A percentile compares a stretch with the other conserved stretches of the same genome.
These are phyloP conservation scores for Sporisorium graminicola DNA, from an alignment of 1,284 basidiomycete species.

Conservation along the genomic window DNA sequence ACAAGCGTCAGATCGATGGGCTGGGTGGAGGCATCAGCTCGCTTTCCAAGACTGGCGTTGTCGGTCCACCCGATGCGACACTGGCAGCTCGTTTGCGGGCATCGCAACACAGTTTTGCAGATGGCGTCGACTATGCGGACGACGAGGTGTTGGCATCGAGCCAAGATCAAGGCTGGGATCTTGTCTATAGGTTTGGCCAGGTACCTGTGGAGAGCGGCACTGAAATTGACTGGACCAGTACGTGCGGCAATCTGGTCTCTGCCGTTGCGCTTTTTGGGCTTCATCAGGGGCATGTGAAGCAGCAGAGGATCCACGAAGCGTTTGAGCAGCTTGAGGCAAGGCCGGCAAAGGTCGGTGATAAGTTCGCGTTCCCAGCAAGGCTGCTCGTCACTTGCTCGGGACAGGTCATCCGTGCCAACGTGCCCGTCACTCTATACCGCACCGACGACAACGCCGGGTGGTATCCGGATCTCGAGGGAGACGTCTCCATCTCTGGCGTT, in stretches of 20 bases:
- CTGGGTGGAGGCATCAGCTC: slow-evolving; percentile 82
- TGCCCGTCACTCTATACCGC: slow-evolving; percentile 39
- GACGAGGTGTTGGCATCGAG: slow-evolving; percentile 27
- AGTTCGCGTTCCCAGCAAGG: slow-evolving; percentile 37
- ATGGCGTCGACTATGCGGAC: slow-evolving; percentile 55
- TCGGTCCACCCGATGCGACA: slow-evolving; percentile 67
- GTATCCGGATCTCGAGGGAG: slow-evolving; percentile 44
- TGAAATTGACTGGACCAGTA: slow-evolving; percentile 63
- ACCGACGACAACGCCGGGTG: slow-evolving; percentile 6
- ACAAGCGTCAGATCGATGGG: slow-evolving; percentile 81
- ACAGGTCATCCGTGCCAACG: slow-evolving; percentile 55
- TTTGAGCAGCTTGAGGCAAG: slow-evolving; percentile 2
- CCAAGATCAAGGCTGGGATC: slow-evolving; percentile 51
- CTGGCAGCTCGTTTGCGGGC: slow-evolving; percentile 6
- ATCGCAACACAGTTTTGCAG: slow-evolving; percentile 4
- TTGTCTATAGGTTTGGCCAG: slow-evolving; percentile 67
- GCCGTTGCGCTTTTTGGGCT: slow-evolving; percentile 61
- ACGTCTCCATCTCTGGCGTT: slow-evolving; percentile 63
- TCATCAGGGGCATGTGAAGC: slow-evolving; percentile 31
- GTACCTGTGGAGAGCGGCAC: slow-evolving; percentile 56
- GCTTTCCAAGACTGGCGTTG: slow-evolving; percentile 82
- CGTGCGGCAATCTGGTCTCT: slow-evolving; percentile 67
- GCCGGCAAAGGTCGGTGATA: slow-evolving; percentile 5
- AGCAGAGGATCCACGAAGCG: slow-evolving; percentile 23
- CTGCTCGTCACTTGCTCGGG: slow-evolving; percentile 57